phyloP scores from a whole-genome alignment of 2,329 filamentous ascomycete species.

The Talaromyces funiculosus region DNA sequence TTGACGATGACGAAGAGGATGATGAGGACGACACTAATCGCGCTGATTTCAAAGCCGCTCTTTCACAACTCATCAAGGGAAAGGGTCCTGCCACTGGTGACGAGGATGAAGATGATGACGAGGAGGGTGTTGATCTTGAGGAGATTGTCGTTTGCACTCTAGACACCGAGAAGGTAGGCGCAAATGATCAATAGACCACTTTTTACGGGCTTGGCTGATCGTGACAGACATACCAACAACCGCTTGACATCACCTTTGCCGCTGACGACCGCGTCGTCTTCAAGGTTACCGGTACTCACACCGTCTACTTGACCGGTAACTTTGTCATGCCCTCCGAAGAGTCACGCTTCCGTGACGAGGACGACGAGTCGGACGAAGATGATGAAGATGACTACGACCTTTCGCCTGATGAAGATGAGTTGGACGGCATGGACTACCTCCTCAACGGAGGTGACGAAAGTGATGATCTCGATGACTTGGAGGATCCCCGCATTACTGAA shows the following conservation, averaged over 20 bases:
- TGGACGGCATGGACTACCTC: slow-evolving; percentile 49
- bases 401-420: slow-evolving; percentile 71
- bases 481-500: slow-evolving; percentile 77
- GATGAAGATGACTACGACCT: slow-evolving; percentile 75
- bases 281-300: slow-evolving; percentile 81
- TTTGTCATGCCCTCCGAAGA: slow-evolving; percentile 70
- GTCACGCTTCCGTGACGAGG: slow-evolving; percentile 30
- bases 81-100: slow-evolving; percentile 68
- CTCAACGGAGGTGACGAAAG: slow-evolving; percentile 56
- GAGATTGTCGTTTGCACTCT: slow-evolving; percentile 95
- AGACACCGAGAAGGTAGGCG: slow-evolving; percentile 77
- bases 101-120: slow-evolving; percentile 57
- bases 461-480: slow-evolving; percentile 72
- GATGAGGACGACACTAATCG: slow-evolving; percentile 54
- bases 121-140: slow-evolving; percentile 64
- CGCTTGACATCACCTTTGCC: slow-evolving; percentile 85
- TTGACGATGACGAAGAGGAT: slow-evolving; percentile 61
- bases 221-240: slow-evolving; percentile 81
- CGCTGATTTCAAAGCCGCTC: slow-evolving; percentile 58
- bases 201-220: neutral
- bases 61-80: slow-evolving; percentile 54
- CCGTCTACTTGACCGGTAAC: slow-evolving; percentile 91
- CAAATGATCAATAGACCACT: neutral
- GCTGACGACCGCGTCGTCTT: slow-evolving; percentile 91
- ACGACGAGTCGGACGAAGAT: slow-evolving; percentile 56